Evolutionary conservation across 2,329 filamentous ascomycete genomes (phyloP), one percentile per base, ranked within the genome.

Genomic region (Leptographium procerum): DNA sequence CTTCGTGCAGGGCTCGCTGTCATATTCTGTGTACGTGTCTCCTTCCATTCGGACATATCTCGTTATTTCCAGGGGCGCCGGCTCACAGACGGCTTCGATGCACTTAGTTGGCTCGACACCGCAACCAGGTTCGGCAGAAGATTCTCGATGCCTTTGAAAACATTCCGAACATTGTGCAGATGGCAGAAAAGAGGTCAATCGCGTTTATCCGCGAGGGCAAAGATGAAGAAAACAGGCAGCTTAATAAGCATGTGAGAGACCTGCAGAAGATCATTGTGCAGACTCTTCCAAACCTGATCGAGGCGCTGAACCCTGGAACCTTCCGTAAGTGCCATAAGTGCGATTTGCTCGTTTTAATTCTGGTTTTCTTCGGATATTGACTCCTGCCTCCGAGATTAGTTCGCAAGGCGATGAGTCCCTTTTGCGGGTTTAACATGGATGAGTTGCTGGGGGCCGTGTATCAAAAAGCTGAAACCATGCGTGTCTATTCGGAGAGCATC

Each of bases 121-220:
- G 61, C 29, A 51, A 59, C 33, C 48, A 58, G 28, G 61, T 62
- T 33, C 45, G 62, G 36, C 29, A 48, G n/a, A 61, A 60, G 45
- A 62, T 64, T 52, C 60, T 64, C 8, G 51, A 36, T 6, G 62
- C 58, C 13, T 64, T 64, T 33, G 61, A 61, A 43, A 51, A 40
- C 14, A 47, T 64, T 19, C 62, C 62, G 1, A 58, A 59, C 29
- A 61, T 64, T 52, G 59, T 64, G 22, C 57, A 61, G 52, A 59
- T 56, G 48, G 61, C 59, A 26, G n/a, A 50, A n/a, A 60, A 54
- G 57, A 62, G 61, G 26, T 10, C 53, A 1, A 16, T 55, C 6
- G 58, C 16, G 5, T 60, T 64, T 28, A 43, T 55, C 8, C 28
- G 56, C 1, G 59, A 61, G 14, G 48, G 33, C 3, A 51, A 55